phyloP scores from a whole-genome alignment of 345 rosid species.

The Gossypium ekmanianum region DNA sequence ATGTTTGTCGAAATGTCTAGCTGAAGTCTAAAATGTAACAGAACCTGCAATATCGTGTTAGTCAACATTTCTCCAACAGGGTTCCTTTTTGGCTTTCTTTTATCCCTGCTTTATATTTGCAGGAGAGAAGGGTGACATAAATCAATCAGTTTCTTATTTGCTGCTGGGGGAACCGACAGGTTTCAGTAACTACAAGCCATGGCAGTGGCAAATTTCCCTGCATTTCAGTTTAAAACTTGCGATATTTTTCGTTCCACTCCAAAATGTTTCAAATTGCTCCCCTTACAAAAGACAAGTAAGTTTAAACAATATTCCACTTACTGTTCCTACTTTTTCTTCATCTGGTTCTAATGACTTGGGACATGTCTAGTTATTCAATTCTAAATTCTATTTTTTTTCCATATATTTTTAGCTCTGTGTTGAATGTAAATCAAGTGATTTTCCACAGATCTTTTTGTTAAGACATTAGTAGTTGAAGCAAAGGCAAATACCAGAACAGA shows the following conservation, averaged over 20 bases:
- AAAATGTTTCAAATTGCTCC: constrained; percentile 18
- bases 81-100: no score
- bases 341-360: neutral
- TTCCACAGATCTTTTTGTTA: constrained; percentile 25
- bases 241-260: constrained; percentile 26
- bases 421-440: neutral
- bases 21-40: neutral
- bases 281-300: constrained; percentile 29
- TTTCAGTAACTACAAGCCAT: constrained; percentile 11
- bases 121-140: constrained; percentile 3
- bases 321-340: neutral
- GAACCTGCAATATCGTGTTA: constrained; percentile 16
- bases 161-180: neutral
- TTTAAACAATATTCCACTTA: neutral
- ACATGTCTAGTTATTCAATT: neutral
- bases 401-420: constrained; percentile 1
- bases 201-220: constrained; percentile 23
- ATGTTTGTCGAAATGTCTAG: constrained; percentile 2
- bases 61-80: constrained; percentile 27
- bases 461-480: constrained; percentile 43
- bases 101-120: neutral
- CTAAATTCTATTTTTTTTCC: neutral
- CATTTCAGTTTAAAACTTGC: constrained; percentile 29
- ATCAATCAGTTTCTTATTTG: neutral
- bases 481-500: constrained; percentile 52